A percentile compares a stretch with the other conserved stretches of the same genome.
Conservation (phyloP, 2,329 filamentous ascomycete species). For the Colletotrichum sp. region DNA sequence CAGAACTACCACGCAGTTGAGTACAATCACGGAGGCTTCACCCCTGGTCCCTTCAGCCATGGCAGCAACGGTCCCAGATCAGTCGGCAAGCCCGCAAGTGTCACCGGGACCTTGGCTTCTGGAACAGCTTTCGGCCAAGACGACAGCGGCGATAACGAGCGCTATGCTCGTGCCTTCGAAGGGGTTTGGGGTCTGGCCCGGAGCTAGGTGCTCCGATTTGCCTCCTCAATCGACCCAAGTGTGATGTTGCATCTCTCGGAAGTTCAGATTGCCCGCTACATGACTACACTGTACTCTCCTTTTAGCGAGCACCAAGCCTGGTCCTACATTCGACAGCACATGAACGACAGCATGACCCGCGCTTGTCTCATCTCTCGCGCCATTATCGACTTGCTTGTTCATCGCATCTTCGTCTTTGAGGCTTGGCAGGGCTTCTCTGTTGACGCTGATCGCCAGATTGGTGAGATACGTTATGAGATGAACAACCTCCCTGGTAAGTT, state of each 20-base stretch:
- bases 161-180: conserved; percentile 15
- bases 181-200: conserved; percentile 21
- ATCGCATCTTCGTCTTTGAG: conserved; percentile 43
- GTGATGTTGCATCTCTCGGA: conserved; percentile 1
- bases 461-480: conserved; percentile 37
- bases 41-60: not conserved
- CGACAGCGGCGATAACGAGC: conserved; percentile 11
- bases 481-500: conserved; percentile 39
- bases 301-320: conserved; percentile 41
- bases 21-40: not conserved
- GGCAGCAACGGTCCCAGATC: not conserved
- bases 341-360: conserved; percentile 43
- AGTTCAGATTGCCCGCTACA: conserved; percentile 14
- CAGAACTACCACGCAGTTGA: not conserved
- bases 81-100: not conserved
- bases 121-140: not conserved
- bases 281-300: conserved; percentile 18
- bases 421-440: conserved; percentile 44
- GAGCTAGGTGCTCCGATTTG: conserved; percentile 20
- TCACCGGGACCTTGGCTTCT: not conserved
- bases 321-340: conserved; percentile 46
- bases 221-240: conserved; percentile 5
- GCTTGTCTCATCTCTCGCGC: conserved; percentile 48
- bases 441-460: conserved; percentile 37
- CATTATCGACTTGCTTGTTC: conserved; percentile 47